A percentile compares a stretch with the other conserved stretches of the same genome.
Evolutionary conservation across 2,329 filamentous ascomycete genomes (phyloP).

Genomic region (Sarocladiaceae sp.): DNA sequence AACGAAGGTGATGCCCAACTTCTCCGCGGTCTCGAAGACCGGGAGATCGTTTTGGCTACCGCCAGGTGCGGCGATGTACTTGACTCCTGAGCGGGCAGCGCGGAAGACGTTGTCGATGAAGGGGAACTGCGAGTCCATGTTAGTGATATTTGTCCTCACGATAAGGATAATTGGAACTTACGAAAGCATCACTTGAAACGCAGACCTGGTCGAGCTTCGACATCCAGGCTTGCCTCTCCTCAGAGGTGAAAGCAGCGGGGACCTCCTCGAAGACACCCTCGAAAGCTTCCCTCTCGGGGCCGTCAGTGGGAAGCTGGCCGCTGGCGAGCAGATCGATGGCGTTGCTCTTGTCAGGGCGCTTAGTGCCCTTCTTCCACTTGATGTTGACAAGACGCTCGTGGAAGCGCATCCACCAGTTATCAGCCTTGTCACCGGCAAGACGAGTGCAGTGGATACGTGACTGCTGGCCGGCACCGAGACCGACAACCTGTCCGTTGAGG

Average conservation of each 20-base stretch:
- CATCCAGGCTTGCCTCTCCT: slow-evolving; percentile 86
- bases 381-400: slow-evolving; percentile 82
- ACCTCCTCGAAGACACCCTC: slow-evolving; percentile 89
- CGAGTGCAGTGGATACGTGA: slow-evolving; percentile 98
- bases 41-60: slow-evolving; percentile 82
- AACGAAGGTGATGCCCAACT: slow-evolving; percentile 88
- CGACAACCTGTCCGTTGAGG: slow-evolving; percentile 86
- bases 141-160: slow-evolving; percentile 17
- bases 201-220: slow-evolving; percentile 76
- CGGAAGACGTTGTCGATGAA: slow-evolving; percentile 98
- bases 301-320: slow-evolving; percentile 78
- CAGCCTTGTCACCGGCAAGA: slow-evolving; percentile 94
- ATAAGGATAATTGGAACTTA: no score
- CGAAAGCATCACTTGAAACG: slow-evolving; percentile 91
- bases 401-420: slow-evolving; percentile 99
- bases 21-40: slow-evolving; percentile 86
- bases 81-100: slow-evolving; percentile 80
- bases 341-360: slow-evolving; percentile 56
- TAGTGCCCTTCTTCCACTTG: slow-evolving; percentile 96
- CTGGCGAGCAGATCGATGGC: slow-evolving; percentile 37
- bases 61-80: slow-evolving; percentile 91
- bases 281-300: slow-evolving; percentile 80
- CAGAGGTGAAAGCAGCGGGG: slow-evolving; percentile 72
- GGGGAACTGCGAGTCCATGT: slow-evolving; percentile 64
- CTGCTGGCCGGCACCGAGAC: slow-evolving; percentile 93